A percentile compares a stretch with the other conserved stretches of the same genome.
Conservation (phyloP, 805 yeast species). For the Yamadazyma akitaensis region DNA sequence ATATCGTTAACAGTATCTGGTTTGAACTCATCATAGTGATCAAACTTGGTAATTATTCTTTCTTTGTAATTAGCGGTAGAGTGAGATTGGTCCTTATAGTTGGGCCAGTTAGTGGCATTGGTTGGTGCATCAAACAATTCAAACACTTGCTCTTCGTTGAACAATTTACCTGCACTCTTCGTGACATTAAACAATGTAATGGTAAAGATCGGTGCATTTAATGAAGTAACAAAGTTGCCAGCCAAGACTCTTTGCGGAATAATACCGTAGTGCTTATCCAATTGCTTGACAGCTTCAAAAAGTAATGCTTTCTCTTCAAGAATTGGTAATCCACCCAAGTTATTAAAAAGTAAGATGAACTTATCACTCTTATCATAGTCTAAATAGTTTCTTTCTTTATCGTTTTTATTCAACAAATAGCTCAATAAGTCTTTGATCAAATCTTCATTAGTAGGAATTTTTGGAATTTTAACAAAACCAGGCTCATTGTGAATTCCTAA, state of each 20-base stretch:
- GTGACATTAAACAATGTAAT: constrained; percentile 33
- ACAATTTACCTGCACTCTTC: constrained; percentile 21
- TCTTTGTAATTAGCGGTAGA: constrained; percentile 17
- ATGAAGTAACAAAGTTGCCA: constrained; percentile 33
- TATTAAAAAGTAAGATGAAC: constrained; percentile 30
- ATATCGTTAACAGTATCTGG: constrained; percentile 16
- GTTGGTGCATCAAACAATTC: constrained; percentile 30
- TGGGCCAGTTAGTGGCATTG: constrained; percentile 30
- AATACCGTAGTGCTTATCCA: constrained; percentile 23
- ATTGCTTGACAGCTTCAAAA: constrained; percentile 19
- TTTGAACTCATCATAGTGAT: constrained; percentile 20
- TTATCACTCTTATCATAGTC: constrained; percentile 24
- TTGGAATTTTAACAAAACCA: constrained; percentile 27
- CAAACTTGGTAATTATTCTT: constrained; percentile 24
- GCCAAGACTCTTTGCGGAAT: constrained; percentile 27
- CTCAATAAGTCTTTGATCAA: constrained; percentile 23
- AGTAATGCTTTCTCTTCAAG: constrained; percentile 29
- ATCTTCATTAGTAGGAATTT: constrained; percentile 30
- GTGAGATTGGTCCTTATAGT: constrained; percentile 12
- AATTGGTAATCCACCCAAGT: constrained; percentile 36
- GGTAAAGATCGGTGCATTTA: constrained; percentile 38
- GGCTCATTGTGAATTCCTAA: constrained; percentile 42
- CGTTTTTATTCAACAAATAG: constrained; percentile 23
- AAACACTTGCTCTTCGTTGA: constrained; percentile 20
- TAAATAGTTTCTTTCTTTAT: constrained; percentile 29